Conservation (phyloP, 768 basidiomycete genomes). For the Rhizopogon sp. region DNA sequence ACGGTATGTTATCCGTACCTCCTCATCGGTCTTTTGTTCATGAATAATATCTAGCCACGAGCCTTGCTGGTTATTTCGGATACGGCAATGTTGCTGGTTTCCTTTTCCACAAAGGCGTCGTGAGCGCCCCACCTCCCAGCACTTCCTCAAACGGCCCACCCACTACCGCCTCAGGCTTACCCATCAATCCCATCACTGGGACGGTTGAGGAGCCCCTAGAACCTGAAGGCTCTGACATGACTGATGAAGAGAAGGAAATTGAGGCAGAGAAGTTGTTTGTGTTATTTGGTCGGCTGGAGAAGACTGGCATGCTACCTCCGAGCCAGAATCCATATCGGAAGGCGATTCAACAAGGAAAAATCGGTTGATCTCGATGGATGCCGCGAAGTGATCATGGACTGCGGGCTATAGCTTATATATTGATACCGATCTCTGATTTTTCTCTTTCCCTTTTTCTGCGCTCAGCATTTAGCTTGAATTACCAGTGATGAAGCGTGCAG, state of each 20-base stretch:
- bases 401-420: not conserved
- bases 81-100: constrained; percentile 97
- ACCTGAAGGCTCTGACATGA: constrained; percentile 53
- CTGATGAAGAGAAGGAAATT: constrained; percentile 90
- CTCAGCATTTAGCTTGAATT: not conserved
- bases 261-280: constrained; percentile 93
- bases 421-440: not conserved
- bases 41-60: constrained; percentile 43
- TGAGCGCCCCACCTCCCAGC: constrained; percentile 46
- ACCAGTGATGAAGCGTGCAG: not conserved
- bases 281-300: constrained; percentile 86
- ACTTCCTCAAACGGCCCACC: constrained; percentile 28
- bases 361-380: not conserved
- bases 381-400: not conserved
- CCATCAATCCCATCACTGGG: constrained; percentile 88
- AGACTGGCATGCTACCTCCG: constrained; percentile 60
- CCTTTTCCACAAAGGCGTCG: constrained; percentile 86
- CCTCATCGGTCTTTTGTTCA: not conserved
- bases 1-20: constrained; percentile 38
- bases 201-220: constrained; percentile 40
- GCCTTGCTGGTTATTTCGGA: constrained; percentile 74
- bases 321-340: constrained; percentile 69
- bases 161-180: constrained; percentile 32
- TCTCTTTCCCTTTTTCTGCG: not conserved
- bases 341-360: constrained; percentile 42